Percentiles rank a stretch among this genome's conserved stretches.
These are phyloP conservation scores for Trichoderma hamatum DNA, from an alignment of 2,329 filamentous ascomycete species.

Conservation along the genomic window DNA sequence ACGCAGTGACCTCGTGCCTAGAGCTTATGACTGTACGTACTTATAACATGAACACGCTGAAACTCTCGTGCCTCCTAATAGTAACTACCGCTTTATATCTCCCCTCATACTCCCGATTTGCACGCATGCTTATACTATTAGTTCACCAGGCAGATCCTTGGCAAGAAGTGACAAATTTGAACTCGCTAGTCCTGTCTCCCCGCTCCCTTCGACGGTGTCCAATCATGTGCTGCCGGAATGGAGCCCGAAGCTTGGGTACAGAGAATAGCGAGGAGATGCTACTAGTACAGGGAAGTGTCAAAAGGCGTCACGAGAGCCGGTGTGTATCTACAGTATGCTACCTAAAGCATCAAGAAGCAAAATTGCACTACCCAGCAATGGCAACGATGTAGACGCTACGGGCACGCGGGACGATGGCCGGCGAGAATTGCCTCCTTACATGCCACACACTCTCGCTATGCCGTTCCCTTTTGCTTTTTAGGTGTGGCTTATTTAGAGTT, in stretches of 20 bases:
- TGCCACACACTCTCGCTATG: not conserved
- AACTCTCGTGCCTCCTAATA: not conserved
- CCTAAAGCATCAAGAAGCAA: too few relatives aligned
- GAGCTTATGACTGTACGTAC: not conserved
- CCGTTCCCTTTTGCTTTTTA: not conserved
- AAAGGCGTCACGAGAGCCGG: not conserved
- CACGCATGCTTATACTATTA: not conserved
- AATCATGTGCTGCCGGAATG: slow-evolving; percentile 12
- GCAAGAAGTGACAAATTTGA: slow-evolving; percentile 13
- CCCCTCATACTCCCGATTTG: not conserved
- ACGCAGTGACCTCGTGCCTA: not conserved
- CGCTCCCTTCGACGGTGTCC: slow-evolving; percentile 20
- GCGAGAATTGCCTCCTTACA: not conserved
- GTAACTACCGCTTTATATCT: not conserved
- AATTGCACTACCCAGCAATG: not conserved
- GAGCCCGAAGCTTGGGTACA: slow-evolving; percentile 18
- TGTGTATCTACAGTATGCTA: not conserved
- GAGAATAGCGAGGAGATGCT: not conserved
- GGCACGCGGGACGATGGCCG: not conserved
- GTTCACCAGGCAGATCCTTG: not conserved
- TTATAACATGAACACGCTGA: not conserved
- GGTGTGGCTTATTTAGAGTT: not conserved
- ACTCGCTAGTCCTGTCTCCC: not conserved
- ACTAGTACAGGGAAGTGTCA: not conserved
- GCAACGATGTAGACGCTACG: not conserved